These are phyloP conservation scores for Aaosphaeria pasadenensis DNA, from an alignment of 2,329 filamentous ascomycete genomes.

Conservation along the genomic window DNA sequence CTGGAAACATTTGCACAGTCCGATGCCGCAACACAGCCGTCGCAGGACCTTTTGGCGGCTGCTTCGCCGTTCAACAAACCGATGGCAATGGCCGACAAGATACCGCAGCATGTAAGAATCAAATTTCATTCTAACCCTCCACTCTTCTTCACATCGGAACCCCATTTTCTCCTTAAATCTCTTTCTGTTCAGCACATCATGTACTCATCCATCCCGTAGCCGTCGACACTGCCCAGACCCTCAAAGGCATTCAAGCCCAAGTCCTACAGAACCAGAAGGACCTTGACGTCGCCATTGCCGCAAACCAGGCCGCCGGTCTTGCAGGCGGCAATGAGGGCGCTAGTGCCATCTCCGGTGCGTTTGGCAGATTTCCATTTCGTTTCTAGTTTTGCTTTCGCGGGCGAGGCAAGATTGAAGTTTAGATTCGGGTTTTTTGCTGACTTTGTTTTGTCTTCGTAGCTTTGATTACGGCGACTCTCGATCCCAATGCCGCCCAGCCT, in stretches of 20 bases:
- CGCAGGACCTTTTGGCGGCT: slow-evolving; percentile 63
- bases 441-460: slow-evolving; percentile 1
- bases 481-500: slow-evolving; percentile 5
- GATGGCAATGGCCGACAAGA: slow-evolving; percentile 37
- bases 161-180: background rate
- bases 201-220: slow-evolving; percentile 18
- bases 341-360: slow-evolving; percentile 40
- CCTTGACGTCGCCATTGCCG: slow-evolving; percentile 46
- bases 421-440: background rate
- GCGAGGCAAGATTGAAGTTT: no score
- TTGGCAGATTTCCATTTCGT: background rate
- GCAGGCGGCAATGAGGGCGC: slow-evolving; percentile 35
- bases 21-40: slow-evolving; percentile 60
- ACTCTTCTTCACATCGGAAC: background rate
- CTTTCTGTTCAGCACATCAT: slow-evolving; percentile 12
- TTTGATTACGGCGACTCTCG: slow-evolving; percentile 3
- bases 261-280: slow-evolving; percentile 52
- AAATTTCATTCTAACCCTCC: background rate
- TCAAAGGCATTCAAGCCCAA: slow-evolving; percentile 48
- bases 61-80: slow-evolving; percentile 57
- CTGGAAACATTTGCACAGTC: slow-evolving; percentile 61
- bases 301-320: slow-evolving; percentile 45
- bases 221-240: slow-evolving; percentile 47
- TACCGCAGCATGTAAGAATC: slow-evolving; percentile 12
- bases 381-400: background rate